These are phyloP conservation scores for Pseudonitzschia delicatissima DNA, from an alignment of 108 stramenopile genomes.

Conservation along the genomic window DNA sequence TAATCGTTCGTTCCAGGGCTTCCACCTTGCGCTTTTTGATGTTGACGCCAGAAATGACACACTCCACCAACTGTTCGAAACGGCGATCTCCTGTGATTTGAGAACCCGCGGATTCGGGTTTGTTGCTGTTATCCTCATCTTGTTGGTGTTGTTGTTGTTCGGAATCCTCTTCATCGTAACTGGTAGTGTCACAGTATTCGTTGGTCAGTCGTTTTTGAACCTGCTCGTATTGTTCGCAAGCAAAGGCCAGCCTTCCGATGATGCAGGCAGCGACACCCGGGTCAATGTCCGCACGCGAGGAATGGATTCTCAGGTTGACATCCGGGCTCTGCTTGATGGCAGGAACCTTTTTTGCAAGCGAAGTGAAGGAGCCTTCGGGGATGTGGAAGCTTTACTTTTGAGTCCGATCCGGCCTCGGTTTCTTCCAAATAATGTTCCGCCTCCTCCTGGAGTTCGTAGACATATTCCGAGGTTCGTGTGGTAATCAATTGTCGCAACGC, in stretches of 20 bases:
- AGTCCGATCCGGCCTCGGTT: constrained; percentile 1
- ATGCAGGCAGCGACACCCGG: constrained; percentile 49
- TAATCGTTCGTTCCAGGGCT: constrained; percentile 8
- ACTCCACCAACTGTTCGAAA: constrained; percentile 63
- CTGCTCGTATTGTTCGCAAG: constrained; percentile 37
- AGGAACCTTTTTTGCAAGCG: constrained; percentile 54
- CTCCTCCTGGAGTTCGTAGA: constrained; percentile 26
- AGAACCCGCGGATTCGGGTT: constrained; percentile 11
- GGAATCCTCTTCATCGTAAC: background rate
- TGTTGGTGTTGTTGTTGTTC: too few species aligned
- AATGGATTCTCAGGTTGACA: constrained; percentile 44
- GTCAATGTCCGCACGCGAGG: constrained; percentile 46
- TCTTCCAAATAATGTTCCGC: background rate
- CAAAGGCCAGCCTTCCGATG: constrained; percentile 41
- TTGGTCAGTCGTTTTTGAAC: background rate
- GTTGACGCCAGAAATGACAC: constrained; percentile 52
- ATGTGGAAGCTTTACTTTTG: constrained; percentile 22
- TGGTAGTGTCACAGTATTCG: background rate
- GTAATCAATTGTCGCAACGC: constrained; percentile 29
- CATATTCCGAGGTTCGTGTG: constrained; percentile 24
- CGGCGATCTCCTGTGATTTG: constrained; percentile 48
- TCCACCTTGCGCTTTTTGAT: constrained; percentile 29
- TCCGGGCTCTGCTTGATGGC: constrained; percentile 61
- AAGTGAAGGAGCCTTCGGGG: constrained; percentile 50
- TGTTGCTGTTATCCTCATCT: background rate